Base-by-base conservation (phyloP, 352 stramenopile species). In the Globisporangium perplexum region DNA sequence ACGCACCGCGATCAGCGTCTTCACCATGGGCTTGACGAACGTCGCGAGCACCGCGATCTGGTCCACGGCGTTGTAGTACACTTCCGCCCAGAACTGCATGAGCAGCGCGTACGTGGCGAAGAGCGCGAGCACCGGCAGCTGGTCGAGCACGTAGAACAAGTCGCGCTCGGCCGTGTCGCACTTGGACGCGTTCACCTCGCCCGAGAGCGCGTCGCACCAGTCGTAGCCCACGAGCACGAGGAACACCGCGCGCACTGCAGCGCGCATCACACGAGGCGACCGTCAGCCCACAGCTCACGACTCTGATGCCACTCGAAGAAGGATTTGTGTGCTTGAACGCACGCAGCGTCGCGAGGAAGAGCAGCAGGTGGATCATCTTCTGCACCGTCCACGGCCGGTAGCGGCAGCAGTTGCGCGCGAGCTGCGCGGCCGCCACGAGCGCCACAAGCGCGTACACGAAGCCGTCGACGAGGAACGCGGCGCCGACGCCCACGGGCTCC, bases 21-120 rank as follows among this genome's bases (percentile, higher is more conserved):
- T 73, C 36, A 93, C 76, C 28, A 76, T 67, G 45, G 85, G 85
- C 46, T 93, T 93, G 22, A 93, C 67, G 14, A 86, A 57, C 12
- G 73, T 66, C 23, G 68, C 74, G 39, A 93, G 67, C 6, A 83
- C 72, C 17, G 67, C 43, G 43, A 93, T 60, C 36, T 83, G 71
- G 55, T 93, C 83, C 46, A 91, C 82, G 30, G 85, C 85, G 43
- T 95, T 92, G 71, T 91, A 95, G 54, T 95, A 95, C 15, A 95
- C 82, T 59, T 95, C 83, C 7, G 85, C 85, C 85, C 85, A 95
- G 46, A 95, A 95, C 53, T 93, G 79, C 60, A 93, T 69, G 24
- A 95, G 71, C 54, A 95, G 63, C 24, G 81, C 71, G 53, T 95
- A 93, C 47, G 88, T 76, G 7, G 77, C 75, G 45, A 95, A 86